Evolutionary conservation across 2,329 filamentous ascomycete species (phyloP).

Genomic region (Neophaeococcomyces aloes): DNA sequence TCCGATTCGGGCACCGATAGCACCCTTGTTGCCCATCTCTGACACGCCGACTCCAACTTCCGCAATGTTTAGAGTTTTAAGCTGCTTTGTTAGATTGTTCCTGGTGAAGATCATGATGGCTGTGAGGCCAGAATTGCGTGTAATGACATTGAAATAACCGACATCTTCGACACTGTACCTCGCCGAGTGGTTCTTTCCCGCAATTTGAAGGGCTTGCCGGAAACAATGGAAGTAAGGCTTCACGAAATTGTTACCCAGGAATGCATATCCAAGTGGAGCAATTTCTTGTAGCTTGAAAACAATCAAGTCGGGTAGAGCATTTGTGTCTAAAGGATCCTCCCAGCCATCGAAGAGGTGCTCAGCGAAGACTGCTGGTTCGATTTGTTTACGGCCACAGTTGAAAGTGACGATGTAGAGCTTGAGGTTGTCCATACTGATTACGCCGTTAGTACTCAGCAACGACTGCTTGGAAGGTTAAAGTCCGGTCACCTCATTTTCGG

Average conservation of each 20-base stretch:
- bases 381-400: conserved; percentile 67
- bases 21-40: conserved; percentile 93
- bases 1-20: conserved; percentile 64
- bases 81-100: conserved; percentile 44
- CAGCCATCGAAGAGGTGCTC: conserved; percentile 52
- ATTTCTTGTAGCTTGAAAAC: conserved; percentile 74
- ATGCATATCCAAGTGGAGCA: conserved; percentile 70
- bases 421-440: conserved; percentile 39
- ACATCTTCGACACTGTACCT: conserved; percentile 26
- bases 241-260: conserved; percentile 74
- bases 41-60: conserved; percentile 74
- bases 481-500: too few species aligned
- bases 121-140: conserved; percentile 77
- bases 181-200: conserved; percentile 41
- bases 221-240: conserved; percentile 65
- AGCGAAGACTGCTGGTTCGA: conserved; percentile 61
- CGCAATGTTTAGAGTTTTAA: conserved; percentile 61
- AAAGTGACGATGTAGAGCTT: conserved; percentile 75
- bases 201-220: conserved; percentile 59
- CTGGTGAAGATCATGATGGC: conserved; percentile 75
- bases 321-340: conserved; percentile 32
- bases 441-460: neutral
- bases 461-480: neutral
- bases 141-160: conserved; percentile 59
- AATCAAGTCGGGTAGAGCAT: conserved; percentile 51